Evolutionary conservation across 1,284 basidiomycete species (phyloP).

Genomic region (Leccinum huronense): DNA sequence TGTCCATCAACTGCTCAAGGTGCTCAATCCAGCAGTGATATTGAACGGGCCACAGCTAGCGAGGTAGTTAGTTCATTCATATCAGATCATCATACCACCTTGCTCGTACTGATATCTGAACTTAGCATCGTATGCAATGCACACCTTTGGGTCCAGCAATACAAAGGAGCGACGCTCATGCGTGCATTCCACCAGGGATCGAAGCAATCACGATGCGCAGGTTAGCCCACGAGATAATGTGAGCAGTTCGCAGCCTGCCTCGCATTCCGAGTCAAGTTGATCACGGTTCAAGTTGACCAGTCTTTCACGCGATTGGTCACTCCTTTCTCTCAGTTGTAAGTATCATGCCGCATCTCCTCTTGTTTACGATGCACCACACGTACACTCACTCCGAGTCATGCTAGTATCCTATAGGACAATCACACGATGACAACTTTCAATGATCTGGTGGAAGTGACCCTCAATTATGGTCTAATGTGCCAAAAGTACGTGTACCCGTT

Average conservation of each 20-base stretch:
- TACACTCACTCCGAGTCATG: conserved; percentile 7
- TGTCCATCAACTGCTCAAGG: conserved; percentile 29
- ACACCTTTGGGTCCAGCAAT: conserved; percentile 31
- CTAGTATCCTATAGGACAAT: conserved; percentile 51
- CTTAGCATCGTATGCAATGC: conserved; percentile 35
- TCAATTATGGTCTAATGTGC: conserved; percentile 62
- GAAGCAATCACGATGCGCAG: conserved; percentile 25
- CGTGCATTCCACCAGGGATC: conserved; percentile 30
- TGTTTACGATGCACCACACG: conserved; percentile 17
- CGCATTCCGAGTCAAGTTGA: no score
- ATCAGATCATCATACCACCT: conserved; percentile 12
- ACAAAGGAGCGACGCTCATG: conserved; percentile 34
- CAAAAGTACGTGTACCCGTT: conserved; percentile 57
- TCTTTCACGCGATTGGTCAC: conserved; percentile 67
- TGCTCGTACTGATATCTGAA: conserved; percentile 21
- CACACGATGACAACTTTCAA: conserved; percentile 75
- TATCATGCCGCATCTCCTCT: conserved; percentile 26
- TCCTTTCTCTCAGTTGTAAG: conserved; percentile 70
- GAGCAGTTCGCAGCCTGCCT: conserved; percentile 6
- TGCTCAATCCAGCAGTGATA: conserved; percentile 36
- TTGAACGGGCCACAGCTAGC: conserved; percentile 23
- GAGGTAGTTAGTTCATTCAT: conserved; percentile 27
- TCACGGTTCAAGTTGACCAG: conserved; percentile 18
- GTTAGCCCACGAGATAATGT: conserved; percentile 26
- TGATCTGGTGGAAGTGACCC: conserved; percentile 69